phyloP scores from a whole-genome alignment of 306 rosid genomes.

The Cucurbita ficifolia region DNA sequence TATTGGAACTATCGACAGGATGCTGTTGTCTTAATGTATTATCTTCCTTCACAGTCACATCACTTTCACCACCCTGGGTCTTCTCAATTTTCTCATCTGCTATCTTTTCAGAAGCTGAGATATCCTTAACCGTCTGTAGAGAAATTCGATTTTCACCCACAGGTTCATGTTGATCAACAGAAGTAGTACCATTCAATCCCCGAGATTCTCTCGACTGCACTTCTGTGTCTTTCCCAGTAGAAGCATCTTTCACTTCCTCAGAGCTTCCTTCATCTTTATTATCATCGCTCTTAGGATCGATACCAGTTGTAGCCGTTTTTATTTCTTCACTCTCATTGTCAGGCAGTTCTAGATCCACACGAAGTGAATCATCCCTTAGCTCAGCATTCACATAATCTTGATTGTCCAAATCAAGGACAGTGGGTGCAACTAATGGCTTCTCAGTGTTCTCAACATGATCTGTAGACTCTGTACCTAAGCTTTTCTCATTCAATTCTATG shows the following conservation, averaged over 20 bases:
- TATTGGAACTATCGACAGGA: conserved; percentile 21
- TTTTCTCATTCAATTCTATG: conserved; percentile 17
- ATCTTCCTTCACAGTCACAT: conserved; percentile 11
- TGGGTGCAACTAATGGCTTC: conserved; percentile 15
- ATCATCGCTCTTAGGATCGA: conserved; percentile 10
- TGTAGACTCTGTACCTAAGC: not conserved
- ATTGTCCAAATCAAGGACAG: conserved; percentile 11
- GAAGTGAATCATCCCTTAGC: conserved; percentile 8
- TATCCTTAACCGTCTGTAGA: conserved; percentile 5
- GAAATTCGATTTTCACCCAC: conserved; percentile 11
- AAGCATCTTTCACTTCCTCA: conserved; percentile 11
- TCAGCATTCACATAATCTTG: conserved; percentile 18
- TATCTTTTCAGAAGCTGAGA: conserved; percentile 11
- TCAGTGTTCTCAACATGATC: conserved; percentile 14
- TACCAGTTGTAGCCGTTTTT: conserved; percentile 8
- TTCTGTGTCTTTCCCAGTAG: conserved; percentile 12
- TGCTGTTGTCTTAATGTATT: conserved; percentile 14
- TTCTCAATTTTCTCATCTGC: conserved; percentile 15
- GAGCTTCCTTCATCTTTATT: conserved; percentile 7
- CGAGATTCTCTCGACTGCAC: conserved; percentile 12
- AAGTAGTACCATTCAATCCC: conserved; percentile 17
- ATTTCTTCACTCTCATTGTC: conserved; percentile 11
- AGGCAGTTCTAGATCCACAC: conserved; percentile 10
- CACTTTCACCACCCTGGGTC: conserved; percentile 16
- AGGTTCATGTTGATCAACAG: conserved; percentile 12